These are phyloP conservation scores for Schizosaccharomyces lindneri DNA, from an alignment of 805 yeast genomes.

Conservation along the genomic window DNA sequence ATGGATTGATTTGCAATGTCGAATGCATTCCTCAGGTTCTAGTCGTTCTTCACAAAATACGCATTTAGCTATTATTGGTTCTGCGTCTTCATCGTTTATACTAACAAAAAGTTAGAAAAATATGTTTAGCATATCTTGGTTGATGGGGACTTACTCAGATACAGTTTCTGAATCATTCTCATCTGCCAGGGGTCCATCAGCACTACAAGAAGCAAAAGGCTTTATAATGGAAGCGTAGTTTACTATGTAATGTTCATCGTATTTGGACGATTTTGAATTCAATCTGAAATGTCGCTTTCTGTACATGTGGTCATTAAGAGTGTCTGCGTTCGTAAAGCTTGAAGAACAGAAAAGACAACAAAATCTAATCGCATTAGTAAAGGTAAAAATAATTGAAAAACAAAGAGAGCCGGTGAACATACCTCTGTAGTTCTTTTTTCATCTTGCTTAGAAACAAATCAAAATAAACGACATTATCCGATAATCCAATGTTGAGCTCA, in stretches of 20 bases:
- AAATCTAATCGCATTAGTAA: not conserved
- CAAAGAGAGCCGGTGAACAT: not conserved
- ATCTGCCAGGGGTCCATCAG: not conserved
- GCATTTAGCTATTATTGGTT: not conserved
- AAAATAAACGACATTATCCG: slow-evolving; percentile 1
- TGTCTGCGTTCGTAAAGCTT: not conserved
- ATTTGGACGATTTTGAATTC: not conserved
- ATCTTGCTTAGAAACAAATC: not conserved
- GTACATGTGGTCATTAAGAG: not conserved
- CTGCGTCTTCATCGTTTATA: not conserved
- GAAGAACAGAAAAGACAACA: not conserved
- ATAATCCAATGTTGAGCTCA: not conserved
- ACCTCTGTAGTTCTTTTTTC: not conserved
- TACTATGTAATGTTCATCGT: not conserved
- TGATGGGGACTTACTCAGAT: not conserved
- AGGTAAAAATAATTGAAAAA: too few relatives aligned
- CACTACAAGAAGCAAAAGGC: not conserved
- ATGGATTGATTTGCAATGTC: not conserved
- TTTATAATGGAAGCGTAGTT: not conserved
- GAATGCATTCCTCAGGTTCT: not conserved
- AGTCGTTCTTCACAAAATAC: not conserved
- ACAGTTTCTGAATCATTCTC: not conserved
- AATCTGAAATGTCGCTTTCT: not conserved
- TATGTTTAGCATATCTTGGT: not conserved
- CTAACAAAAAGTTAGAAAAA: not conserved